A percentile compares a stretch with the other conserved stretches of the same genome.
Conservation (phyloP, 2,329 filamentous ascomycete species). For the Penicillium hordei region DNA sequence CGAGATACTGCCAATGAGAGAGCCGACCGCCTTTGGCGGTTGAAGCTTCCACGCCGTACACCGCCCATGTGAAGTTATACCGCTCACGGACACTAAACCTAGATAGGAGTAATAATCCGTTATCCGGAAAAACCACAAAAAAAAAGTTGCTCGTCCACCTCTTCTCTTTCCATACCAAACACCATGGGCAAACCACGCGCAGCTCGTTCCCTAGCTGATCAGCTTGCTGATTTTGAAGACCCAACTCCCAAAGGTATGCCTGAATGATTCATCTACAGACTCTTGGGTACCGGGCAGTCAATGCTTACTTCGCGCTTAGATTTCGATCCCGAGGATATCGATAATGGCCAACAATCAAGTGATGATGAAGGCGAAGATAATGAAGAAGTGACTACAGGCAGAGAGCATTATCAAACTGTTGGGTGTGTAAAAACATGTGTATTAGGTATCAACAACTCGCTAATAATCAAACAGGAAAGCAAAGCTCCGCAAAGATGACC, state of each 20-base stretch:
- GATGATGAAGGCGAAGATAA: slow-evolving; percentile 54
- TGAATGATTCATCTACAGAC: neutral
- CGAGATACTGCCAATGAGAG: slow-evolving; percentile 14
- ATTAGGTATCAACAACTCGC: slow-evolving; percentile 1
- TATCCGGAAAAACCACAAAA: slow-evolving; percentile 26
- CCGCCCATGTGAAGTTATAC: slow-evolving; percentile 3
- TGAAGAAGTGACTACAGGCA: slow-evolving; percentile 56
- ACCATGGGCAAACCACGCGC: slow-evolving; percentile 51
- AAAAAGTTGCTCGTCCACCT: slow-evolving; percentile 22
- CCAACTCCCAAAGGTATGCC: slow-evolving; percentile 60
- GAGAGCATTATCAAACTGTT: slow-evolving; percentile 83
- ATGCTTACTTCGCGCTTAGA: slow-evolving; percentile 52
- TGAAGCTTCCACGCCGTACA: neutral
- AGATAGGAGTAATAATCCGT: slow-evolving; percentile 17
- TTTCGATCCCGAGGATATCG: slow-evolving; percentile 73
- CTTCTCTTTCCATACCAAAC: slow-evolving; percentile 11
- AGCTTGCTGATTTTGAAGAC: slow-evolving; percentile 64
- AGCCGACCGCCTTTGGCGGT: neutral
- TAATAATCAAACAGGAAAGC: slow-evolving; percentile 61
- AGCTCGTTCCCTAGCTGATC: slow-evolving; percentile 55
- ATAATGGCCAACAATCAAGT: slow-evolving; percentile 57
- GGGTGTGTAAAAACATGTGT: slow-evolving; percentile 50
- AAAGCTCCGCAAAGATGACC: slow-evolving; percentile 73
- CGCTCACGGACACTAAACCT: slow-evolving; percentile 13
- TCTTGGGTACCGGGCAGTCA: neutral